Base-by-base conservation (phyloP, 2,329 filamentous ascomycete species). In the Apiospora aurea region DNA sequence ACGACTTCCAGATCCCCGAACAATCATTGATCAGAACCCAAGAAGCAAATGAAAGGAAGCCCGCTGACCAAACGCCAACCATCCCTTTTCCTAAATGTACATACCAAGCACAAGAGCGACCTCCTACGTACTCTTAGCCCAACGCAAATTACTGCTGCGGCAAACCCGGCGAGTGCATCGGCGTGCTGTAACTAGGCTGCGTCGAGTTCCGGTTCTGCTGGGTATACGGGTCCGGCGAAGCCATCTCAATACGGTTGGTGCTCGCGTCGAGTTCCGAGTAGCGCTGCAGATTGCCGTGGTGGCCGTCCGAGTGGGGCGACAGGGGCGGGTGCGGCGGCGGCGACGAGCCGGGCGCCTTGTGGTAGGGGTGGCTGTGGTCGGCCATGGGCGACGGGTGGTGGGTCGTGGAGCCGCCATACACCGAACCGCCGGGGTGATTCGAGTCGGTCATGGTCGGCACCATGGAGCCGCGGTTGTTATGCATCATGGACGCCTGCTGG, bases 261-360 rank as follows among this genome's bases (percentile, higher is more conserved):
- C 72, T 72, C 2, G 75, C 75, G 66, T 78, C 76, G 18, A 78
- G 64, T 49, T 78, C 76, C 26, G 76, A 78, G 68, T 75, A 77
- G 18, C 73, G 73, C 2, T 71, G 66, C 7, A n/a, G 34, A 46
- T 71, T 67, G 41, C 13, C n/a, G 13, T 64, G 66, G 66, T 61
- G 66, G 41, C 29, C 13, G n/a, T 68, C 66, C 6, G 66, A 47
- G 66, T 68, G 26, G 66, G 41, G 66, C 66, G 66, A 47, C 66
- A 67, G 24, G 51, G 38, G 24, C 26, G 67, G n/a, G 46, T 51
- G 14, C 8, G 24, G 53, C 29, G 68, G 68, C 49, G 68, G 68
- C 68, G 68, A 38, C 5, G 68, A 49, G 68, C 46, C 34, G 16
- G 71, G 43, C 18, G 72, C 69, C n/a, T 70, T 69, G 38, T 76